Conservation (phyloP, 345 rosid species). For the Turritis glabra region DNA sequence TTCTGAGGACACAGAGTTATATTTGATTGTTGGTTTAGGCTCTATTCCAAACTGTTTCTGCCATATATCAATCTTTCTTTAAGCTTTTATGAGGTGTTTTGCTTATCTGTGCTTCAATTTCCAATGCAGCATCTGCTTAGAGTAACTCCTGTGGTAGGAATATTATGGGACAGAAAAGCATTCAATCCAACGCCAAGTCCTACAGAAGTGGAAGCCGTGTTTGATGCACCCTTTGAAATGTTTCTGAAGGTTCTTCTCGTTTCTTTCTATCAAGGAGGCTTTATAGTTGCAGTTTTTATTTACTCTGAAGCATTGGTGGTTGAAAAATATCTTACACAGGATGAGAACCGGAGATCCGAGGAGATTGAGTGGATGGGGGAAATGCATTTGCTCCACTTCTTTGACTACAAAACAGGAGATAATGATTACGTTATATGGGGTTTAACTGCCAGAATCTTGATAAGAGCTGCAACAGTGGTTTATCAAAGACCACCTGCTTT, state of each 20-base stretch:
- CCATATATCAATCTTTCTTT: background rate
- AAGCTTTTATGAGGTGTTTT: constrained; percentile 6
- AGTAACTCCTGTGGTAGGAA: constrained; percentile 76
- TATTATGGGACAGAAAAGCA: constrained; percentile 52
- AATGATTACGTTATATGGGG: constrained; percentile 63
- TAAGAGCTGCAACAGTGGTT: constrained; percentile 63
- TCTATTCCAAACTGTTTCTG: background rate
- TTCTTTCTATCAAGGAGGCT: background rate
- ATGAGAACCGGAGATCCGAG: constrained; percentile 57
- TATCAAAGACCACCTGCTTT: constrained; percentile 58
- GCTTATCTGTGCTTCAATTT: constrained; percentile 10
- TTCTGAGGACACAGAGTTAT: background rate
- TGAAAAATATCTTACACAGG: constrained; percentile 44
- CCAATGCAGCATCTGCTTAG: constrained; percentile 74
- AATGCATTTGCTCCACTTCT: constrained; percentile 55
- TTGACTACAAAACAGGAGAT: constrained; percentile 51
- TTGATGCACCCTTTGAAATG: constrained; percentile 84
- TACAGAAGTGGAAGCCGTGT: constrained; percentile 77
- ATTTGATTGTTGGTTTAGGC: background rate
- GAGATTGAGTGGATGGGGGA: constrained; percentile 65
- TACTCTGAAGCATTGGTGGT: background rate
- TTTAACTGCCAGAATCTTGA: constrained; percentile 67
- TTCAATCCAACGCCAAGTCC: constrained; percentile 69
- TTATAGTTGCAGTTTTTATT: constrained; percentile 1
- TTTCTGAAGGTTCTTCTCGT: constrained; percentile 58